Base-by-base conservation (phyloP, 2,329 filamentous ascomycete species). In the Daldinia eschscholtzii region DNA sequence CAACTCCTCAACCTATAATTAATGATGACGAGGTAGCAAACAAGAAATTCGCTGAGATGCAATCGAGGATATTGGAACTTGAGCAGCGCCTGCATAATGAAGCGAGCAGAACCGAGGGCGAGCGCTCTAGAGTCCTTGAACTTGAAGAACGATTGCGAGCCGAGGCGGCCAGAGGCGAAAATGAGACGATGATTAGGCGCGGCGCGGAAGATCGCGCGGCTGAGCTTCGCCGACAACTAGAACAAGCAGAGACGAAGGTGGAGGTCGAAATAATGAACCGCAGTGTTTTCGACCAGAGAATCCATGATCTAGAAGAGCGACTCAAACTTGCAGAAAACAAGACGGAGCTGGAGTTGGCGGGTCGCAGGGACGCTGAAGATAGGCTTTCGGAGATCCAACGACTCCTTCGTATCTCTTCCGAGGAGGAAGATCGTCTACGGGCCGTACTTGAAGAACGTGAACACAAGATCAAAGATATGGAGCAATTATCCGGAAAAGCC, bases 301-400 rank as follows among this genome's bases (percentile, higher is more conserved):
- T 92, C 23, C 82, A 86, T 41, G 91, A 92, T 50, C 84, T 94
- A 1, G 92, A 94, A 76, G 89, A 89, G 52, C 89, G 89, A 76
- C 83, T 93, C 52, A 86, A 86, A 66, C 80, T 86, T 9, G 87
- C 91, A 39, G 89, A 93, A 72, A 84, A 85, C 39, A 86, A 86
- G 63, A 86, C 86, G 1, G 91, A 93, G 70, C 81, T 88, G 59
- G 91, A 94, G 74, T 81, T 91, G 66, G 83, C 85, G 50, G 81
- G 82, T 55, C 88, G 92, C 65, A 87, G 91, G 61, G 85, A 88
- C 37, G 90, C 90, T 0, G 92, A 94, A 77, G 92, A 94, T 75
- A 88, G 88, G 67, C 82, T 93, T 13, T 87, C 90, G 4, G 91
- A 94, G 76, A 85, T 90, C n/a, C 90, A 94, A 79, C 86, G 89